Evolutionary conservation across 1,284 basidiomycete genomes (phyloP), one percentile per base, ranked within the genome.

Genomic region (Heterobasidion occidentale): DNA sequence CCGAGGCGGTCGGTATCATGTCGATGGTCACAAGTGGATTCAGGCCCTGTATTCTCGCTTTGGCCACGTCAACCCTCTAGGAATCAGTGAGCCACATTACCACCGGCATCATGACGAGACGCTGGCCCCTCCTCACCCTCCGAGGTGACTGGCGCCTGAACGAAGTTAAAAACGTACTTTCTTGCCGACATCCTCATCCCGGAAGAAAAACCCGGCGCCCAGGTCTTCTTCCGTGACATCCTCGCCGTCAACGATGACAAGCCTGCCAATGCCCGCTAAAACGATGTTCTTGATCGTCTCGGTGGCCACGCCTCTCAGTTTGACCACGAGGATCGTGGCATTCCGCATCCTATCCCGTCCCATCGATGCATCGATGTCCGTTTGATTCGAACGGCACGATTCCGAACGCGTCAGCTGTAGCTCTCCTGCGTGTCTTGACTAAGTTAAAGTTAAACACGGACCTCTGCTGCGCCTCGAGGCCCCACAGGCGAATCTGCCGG

Each of bases 401-500:
- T n/a, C 12, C 38, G 38, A n/a, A 42, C 38, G 38, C 38, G 38
- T 42, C 38, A 42, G 38, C 38, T 42, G 38, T 5, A 27, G 27
- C 27, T 27, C 27, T 27, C 27, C 27, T 27, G 27, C 27, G 4
- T 6, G 27, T 27, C 27, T 27, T 27, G 27, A 27, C n/a, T 50
- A 35, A 44, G 19, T 36, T n/a, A 7, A 19, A 44, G 19, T 19
- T n/a, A 42, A 42, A 49, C 59, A 69, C 76, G 64, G 60, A 93
- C 94, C 87, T 81, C 71, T 96, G 94, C 71, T 99, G 96, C 34
- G 97, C 96, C 70, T 98, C 96, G 35, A 98, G 81, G 48, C 97
- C 96, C 96, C 96, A 99, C 59, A 98, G 75, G 34, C 97, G 84
- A 75, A 99, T 98, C 73, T 98, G 96, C 45, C 96, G 87, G 72